Evolutionary conservation across 495 filamentous ascomycete genomes (phyloP).

Genomic region (Saxispiralis lemnorum): DNA sequence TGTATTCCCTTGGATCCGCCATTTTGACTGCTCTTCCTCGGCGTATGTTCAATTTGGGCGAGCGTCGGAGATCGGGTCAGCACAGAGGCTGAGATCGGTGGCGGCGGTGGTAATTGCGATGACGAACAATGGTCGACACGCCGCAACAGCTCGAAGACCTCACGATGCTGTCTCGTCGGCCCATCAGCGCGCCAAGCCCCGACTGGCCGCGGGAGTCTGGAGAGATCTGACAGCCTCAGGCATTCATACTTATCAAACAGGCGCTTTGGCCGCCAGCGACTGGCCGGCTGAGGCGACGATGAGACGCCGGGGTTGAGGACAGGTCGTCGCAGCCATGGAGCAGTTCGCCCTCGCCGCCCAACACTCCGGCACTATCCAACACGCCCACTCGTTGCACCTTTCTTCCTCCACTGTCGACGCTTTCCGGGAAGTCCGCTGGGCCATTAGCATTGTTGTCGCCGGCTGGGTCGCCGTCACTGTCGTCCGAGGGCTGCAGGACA

Average conservation of each 20-base stretch:
- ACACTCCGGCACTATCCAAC: constrained; percentile 11
- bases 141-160: too few relatives aligned
- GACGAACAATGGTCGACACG: too few relatives aligned
- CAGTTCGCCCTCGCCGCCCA: background rate
- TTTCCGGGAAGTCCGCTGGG: constrained; percentile 27
- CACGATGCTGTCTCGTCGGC: too few relatives aligned
- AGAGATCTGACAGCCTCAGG: background rate
- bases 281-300: too few relatives aligned
- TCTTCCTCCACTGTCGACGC: constrained; percentile 11
- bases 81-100: background rate
- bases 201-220: too few relatives aligned
- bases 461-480: constrained; percentile 13
- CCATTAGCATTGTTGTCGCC: constrained; percentile 7
- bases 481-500: constrained; percentile 5
- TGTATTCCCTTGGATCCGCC: constrained; percentile 46
- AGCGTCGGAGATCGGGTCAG: background rate
- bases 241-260: background rate
- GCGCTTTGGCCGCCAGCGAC: too few relatives aligned
- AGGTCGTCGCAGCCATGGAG: constrained; percentile 1
- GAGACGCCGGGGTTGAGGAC: too few relatives aligned
- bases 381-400: constrained; percentile 11
- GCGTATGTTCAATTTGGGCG: background rate
- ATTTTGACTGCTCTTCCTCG: constrained; percentile 23
- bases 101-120: background rate
- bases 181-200: too few relatives aligned